Conservation (phyloP, 768 basidiomycete species). For the Boletus fagicola region DNA sequence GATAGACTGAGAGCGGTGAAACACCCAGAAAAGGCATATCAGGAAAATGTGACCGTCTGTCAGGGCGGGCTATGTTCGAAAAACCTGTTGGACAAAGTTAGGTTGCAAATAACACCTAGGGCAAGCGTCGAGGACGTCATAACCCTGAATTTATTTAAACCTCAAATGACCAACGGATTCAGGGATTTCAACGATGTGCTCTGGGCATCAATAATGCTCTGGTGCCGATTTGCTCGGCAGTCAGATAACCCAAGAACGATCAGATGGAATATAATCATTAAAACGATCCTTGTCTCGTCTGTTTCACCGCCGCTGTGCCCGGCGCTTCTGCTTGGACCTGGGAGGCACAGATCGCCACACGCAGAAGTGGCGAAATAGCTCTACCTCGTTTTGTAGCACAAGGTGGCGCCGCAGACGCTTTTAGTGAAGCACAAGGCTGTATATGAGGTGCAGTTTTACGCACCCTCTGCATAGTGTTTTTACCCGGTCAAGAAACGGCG, state of each 20-base stretch:
- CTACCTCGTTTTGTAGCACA: slow-evolving; percentile 6
- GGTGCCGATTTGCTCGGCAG: slow-evolving; percentile 14
- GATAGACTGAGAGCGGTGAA: slow-evolving; percentile 2
- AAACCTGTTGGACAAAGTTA: slow-evolving; percentile 26
- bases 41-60: slow-evolving; percentile 9
- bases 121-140: slow-evolving; percentile 22
- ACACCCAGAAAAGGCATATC: slow-evolving; percentile 20
- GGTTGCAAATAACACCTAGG: slow-evolving; percentile 14
- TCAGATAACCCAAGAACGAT: not conserved
- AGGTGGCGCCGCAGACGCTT: slow-evolving; percentile 13
- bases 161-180: slow-evolving; percentile 4
- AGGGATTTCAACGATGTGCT: slow-evolving; percentile 8
- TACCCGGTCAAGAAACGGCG: slow-evolving; percentile 10
- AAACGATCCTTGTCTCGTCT: slow-evolving; percentile 3
- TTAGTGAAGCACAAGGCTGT: slow-evolving; percentile 6
- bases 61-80: slow-evolving; percentile 13
- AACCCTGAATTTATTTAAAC: slow-evolving; percentile 24
- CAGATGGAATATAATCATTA: slow-evolving; percentile 3
- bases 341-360: slow-evolving; percentile 13
- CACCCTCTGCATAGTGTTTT: slow-evolving; percentile 13
- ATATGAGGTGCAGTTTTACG: slow-evolving; percentile 6
- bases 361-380: slow-evolving; percentile 7
- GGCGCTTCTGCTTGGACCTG: slow-evolving; percentile 6
- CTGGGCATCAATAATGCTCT: slow-evolving; percentile 1
- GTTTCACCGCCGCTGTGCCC: slow-evolving; percentile 10